Base-by-base conservation (phyloP, 305 asterid species). In the Solanum hybrid region DNA sequence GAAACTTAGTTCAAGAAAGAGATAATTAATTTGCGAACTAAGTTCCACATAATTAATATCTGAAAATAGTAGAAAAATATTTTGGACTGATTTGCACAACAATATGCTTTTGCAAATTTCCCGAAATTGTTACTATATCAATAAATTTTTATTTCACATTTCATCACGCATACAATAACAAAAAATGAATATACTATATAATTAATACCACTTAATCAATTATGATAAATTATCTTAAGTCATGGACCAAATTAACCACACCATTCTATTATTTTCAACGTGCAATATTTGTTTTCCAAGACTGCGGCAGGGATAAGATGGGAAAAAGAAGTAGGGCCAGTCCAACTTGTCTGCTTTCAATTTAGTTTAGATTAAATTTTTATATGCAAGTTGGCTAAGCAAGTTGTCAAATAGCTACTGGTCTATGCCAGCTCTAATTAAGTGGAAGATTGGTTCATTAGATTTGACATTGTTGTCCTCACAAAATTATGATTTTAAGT, bases 381-480 rank as follows among this genome's bases (percentile, higher is more conserved):
- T 37, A 87, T 87, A 56, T 87, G 22, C 78, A 88, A 88, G 89
- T 88, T 77, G 89, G 26, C 85, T 32, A 29, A 22, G 37, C 89
- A 89, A 91, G 88, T 91, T 84, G 94, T 89, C 60, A 56, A 64
- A 6, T 24, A 24, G 76, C 69, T 27, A 34, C 38, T 26, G 27
- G 76, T 40, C 31, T 76, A 27, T 37, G 69, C 87, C 72, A 29
- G 86, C 72, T 76, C 69, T 36, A 78, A 34, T 34, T 34, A 75
- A 88, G 76, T 76, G 60, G 36, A 76, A 88, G 14, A 87, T 6
- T 36, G 36, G 84, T 40, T 82, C 35, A 60, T 22, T n/a, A 5
- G 69, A 86, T 87, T 73, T 64, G 90, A 89, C 89, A 78, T 82
- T 75, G 89, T 88, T 69, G 88, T 37, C 88, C 89, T 72, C 86